phyloP scores from a whole-genome alignment of 768 basidiomycete species.

The Boletus reticulatus region DNA sequence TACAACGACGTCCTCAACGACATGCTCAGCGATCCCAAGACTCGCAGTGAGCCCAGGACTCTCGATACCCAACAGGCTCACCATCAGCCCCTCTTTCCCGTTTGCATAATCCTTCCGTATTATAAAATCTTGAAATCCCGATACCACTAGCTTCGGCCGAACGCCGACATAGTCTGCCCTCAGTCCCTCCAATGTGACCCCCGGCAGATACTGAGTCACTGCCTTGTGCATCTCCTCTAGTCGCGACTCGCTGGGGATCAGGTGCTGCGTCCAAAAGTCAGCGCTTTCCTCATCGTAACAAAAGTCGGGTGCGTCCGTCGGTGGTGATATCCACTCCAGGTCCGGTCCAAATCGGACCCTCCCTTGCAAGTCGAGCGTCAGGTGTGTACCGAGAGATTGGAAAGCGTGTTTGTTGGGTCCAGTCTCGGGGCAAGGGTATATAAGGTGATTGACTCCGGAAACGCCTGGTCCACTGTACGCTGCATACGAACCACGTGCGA shows the following conservation, averaged over 20 bases:
- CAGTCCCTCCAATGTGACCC: slow-evolving; percentile 55
- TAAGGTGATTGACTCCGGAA: slow-evolving; percentile 62
- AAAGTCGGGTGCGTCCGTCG: slow-evolving; percentile 28
- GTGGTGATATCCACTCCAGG: slow-evolving; percentile 78
- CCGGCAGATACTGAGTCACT: slow-evolving; percentile 73
- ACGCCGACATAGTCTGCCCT: slow-evolving; percentile 83
- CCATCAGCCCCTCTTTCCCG: slow-evolving; percentile 47
- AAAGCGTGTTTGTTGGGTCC: slow-evolving; percentile 60
- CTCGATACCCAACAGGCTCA: slow-evolving; percentile 88
- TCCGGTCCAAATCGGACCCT: slow-evolving; percentile 92
- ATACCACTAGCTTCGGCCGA: slow-evolving; percentile 82
- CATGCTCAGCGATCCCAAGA: slow-evolving; percentile 82
- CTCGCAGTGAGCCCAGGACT: slow-evolving; percentile 88
- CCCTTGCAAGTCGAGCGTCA: slow-evolving; percentile 82
- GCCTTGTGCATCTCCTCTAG: slow-evolving; percentile 66
- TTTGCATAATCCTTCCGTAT: slow-evolving; percentile 62
- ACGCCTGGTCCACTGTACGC: slow-evolving; percentile 82
- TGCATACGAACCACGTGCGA: slow-evolving; percentile 83
- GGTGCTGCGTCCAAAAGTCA: slow-evolving; percentile 75
- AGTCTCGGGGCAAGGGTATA: slow-evolving; percentile 87
- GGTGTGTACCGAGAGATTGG: slow-evolving; percentile 87
- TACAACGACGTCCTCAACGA: slow-evolving; percentile 51
- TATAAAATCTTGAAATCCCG: slow-evolving; percentile 85
- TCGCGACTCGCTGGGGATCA: slow-evolving; percentile 62
- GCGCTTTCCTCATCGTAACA: slow-evolving; percentile 42